phyloP scores from a whole-genome alignment of 768 basidiomycete species.

The Hygrophorus pudorinus region DNA sequence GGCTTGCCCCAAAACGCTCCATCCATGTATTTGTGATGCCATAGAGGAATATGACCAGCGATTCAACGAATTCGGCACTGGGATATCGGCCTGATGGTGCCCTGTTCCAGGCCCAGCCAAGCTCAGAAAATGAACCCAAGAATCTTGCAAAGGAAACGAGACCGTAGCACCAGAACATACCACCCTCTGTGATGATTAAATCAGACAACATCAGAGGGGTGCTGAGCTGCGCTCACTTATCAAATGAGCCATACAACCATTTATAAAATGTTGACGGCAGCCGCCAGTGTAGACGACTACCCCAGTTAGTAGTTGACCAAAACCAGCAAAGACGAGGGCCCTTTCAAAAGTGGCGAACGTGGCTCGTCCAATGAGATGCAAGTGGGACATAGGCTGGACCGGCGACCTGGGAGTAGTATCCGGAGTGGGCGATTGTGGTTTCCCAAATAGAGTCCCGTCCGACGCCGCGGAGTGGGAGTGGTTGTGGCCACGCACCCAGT shows the following conservation, averaged over 20 bases:
- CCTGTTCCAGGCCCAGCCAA: slow-evolving; percentile 95
- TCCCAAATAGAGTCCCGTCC: slow-evolving; percentile 43
- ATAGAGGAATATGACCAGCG: slow-evolving; percentile 75
- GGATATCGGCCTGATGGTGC: slow-evolving; percentile 39
- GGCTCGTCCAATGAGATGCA: slow-evolving; percentile 33
- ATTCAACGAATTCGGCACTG: slow-evolving; percentile 74
- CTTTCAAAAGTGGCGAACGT: slow-evolving; percentile 51
- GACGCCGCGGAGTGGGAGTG: slow-evolving; percentile 28
- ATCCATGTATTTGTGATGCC: slow-evolving; percentile 93
- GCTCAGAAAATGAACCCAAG: slow-evolving; percentile 75
- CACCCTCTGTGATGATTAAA: slow-evolving; percentile 50
- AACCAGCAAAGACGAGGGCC: slow-evolving; percentile 60
- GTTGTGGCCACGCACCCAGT: slow-evolving; percentile 11
- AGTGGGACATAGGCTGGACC: slow-evolving; percentile 12
- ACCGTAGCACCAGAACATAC: slow-evolving; percentile 90
- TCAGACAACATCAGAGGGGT: slow-evolving; percentile 1
- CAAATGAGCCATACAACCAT: slow-evolving; percentile 81
- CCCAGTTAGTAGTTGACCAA: slow-evolving; percentile 56
- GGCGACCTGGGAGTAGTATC: slow-evolving; percentile 39
- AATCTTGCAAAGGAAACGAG: slow-evolving; percentile 88
- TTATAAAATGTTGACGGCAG: slow-evolving; percentile 68
- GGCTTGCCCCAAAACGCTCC: slow-evolving; percentile 81
- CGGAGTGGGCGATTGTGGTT: slow-evolving; percentile 38
- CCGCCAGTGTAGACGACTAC: slow-evolving; percentile 80
- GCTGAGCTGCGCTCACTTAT: slow-evolving; percentile 54